phyloP scores from a whole-genome alignment of 805 yeast species.

The Candida endomychidarum region DNA sequence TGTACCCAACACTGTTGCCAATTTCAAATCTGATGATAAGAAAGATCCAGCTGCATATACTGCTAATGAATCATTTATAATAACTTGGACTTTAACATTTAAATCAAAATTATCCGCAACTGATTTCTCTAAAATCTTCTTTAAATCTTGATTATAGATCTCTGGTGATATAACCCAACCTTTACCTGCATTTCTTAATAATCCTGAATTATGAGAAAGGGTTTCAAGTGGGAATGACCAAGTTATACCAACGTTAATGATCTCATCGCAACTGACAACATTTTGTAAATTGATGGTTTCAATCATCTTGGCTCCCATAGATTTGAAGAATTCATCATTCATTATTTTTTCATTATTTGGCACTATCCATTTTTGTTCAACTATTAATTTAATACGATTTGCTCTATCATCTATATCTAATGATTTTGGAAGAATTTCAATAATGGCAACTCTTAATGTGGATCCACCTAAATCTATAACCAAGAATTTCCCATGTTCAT shows the following conservation, averaged over 20 bases:
- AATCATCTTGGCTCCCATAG: conserved; percentile 36
- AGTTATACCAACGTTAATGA: conserved; percentile 16
- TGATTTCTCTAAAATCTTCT: conserved; percentile 37
- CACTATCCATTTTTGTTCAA: conserved; percentile 39
- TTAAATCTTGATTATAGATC: conserved; percentile 41
- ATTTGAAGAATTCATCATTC: conserved; percentile 41
- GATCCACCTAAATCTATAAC: conserved; percentile 61
- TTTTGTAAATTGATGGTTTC: conserved; percentile 13
- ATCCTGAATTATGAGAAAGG: conserved; percentile 41
- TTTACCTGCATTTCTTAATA: conserved; percentile 56
- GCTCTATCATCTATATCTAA: conserved; percentile 15
- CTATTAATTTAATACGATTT: conserved; percentile 26
- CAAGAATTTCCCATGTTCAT: conserved; percentile 38
- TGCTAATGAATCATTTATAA: conserved; percentile 67
- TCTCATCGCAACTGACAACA: conserved; percentile 11
- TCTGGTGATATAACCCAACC: conserved; percentile 53
- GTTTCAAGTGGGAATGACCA: conserved; percentile 45
- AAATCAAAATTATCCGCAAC: conserved; percentile 25
- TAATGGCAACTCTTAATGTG: conserved; percentile 46
- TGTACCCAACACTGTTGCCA: conserved; percentile 68
- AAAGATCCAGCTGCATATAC: conserved; percentile 56
- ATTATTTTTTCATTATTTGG: conserved; percentile 39
- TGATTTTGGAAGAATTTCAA: conserved; percentile 24
- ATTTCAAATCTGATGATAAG: conserved; percentile 30
- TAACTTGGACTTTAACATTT: conserved; percentile 38